Percentiles rank a stretch among this genome's conserved stretches.
Conservation (phyloP, 345 rosid genomes). For the Murraya koenigii region DNA sequence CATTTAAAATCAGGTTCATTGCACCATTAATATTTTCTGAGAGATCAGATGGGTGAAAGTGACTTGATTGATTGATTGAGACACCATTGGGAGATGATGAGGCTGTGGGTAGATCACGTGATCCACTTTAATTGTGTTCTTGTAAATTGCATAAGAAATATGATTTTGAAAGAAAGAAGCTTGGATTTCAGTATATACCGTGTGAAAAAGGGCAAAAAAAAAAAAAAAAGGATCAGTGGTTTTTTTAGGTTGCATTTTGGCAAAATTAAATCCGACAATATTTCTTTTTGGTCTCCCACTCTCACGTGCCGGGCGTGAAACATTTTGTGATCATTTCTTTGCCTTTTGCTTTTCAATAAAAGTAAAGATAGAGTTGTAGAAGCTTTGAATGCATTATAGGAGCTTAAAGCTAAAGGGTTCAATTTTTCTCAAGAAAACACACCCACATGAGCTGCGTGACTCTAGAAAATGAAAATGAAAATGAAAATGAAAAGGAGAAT, state of each 20-base stretch:
- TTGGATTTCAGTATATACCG: neutral
- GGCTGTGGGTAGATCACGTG: neutral
- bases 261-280: neutral
- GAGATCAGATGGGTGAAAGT: neutral
- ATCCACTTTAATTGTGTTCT: neutral
- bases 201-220: too few species aligned
- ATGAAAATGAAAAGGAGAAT: too few species aligned
- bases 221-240: neutral
- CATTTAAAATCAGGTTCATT: neutral
- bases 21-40: neutral
- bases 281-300: neutral
- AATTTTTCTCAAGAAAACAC: too few species aligned
- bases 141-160: too few species aligned
- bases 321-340: neutral
- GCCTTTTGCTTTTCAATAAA: neutral
- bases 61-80: neutral
- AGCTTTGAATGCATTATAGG: neutral
- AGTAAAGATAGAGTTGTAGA: neutral
- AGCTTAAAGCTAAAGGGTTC: neutral
- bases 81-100: too few species aligned
- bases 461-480: neutral
- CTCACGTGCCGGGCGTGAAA: constrained; percentile 1
- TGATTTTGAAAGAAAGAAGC: neutral
- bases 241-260: neutral
- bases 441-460: neutral